These are phyloP conservation scores for Rhizomucor pusillus DNA, from an alignment of 371 early-diverging fungal genomes.

Conservation along the genomic window DNA sequence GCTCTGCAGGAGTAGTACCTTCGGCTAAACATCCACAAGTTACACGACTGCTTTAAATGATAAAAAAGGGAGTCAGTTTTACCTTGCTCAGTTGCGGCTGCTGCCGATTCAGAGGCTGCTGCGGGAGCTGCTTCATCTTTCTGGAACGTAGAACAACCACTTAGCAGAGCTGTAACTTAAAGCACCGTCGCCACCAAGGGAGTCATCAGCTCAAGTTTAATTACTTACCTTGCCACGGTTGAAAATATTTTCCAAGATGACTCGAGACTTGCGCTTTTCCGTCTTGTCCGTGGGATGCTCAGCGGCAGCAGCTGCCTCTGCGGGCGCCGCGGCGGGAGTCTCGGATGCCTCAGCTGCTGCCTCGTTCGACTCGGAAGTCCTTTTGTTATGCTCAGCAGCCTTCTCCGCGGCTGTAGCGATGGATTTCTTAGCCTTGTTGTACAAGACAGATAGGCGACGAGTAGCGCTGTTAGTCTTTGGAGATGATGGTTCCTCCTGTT, in stretches of 20 bases:
- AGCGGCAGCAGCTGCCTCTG: slow-evolving; percentile 1
- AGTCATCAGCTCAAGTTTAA: background rate
- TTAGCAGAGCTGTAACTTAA: background rate
- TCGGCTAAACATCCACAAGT: no score
- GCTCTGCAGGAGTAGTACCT: slow-evolving; percentile 8
- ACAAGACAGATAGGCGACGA: slow-evolving; percentile 15
- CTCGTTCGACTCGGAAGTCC: slow-evolving; percentile 3
- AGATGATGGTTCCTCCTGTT: background rate
- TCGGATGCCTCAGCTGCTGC: slow-evolving; percentile 2
- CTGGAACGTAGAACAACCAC: background rate
- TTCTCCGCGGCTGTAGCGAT: slow-evolving; percentile 13
- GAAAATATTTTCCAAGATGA: slow-evolving; percentile 8
- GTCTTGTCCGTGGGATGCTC: slow-evolving; percentile 4
- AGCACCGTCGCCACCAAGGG: background rate
- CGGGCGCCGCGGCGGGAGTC: background rate
- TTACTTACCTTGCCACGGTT: slow-evolving; percentile 14
- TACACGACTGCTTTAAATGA: no score
- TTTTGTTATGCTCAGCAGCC: slow-evolving; percentile 5
- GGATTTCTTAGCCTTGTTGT: slow-evolving; percentile 18
- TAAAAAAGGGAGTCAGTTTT: no score
- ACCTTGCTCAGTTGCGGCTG: no score
- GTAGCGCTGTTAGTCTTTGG: slow-evolving; percentile 7
- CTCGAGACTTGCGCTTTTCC: slow-evolving; percentile 12
- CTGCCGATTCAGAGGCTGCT: no score
- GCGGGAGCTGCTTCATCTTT: no score